Evolutionary conservation across 257 asterid species (phyloP), one percentile per base, ranked within the genome.

Genomic region (Solanum chiquidenum): DNA sequence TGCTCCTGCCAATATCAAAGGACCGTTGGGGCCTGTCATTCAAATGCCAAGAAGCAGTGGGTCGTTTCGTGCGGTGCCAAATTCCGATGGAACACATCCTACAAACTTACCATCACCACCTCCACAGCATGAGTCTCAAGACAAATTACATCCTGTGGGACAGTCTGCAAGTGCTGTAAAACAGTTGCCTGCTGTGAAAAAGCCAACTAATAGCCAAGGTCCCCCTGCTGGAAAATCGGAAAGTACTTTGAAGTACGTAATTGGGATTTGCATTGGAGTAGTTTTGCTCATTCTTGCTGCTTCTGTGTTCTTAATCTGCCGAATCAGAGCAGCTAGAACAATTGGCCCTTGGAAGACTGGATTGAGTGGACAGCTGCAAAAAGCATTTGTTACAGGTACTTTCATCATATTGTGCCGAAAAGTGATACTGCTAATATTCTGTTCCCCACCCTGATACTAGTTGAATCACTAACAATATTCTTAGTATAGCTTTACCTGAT

Each of bases 341-440:
- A 94, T 96, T 9, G 88, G 94, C 49, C 96, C 99, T 58, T 97
- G 99, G 99, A 97, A 92, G 91, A 94, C 94, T 42, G 99, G 98
- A 88, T 89, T 97, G 91, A 97, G 99, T 89, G 98, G 98, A 72
- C 99, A 97, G 93, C 87, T 97, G 94, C 99, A 94, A 89, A 96
- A 96, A 86, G 99, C 99, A 35, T 93, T 97, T 71, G 91, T 96
- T 58, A 94, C 96, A 74, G 99, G 99, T 95, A 91, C 14, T 55
- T 33, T 1, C 3, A 80, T 46, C 66, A 80, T 14, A 80, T 46
- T 80, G 66, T 80, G 68, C n/a, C 14, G 9, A 80, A 46, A 16
- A 27, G 2, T 80, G 27, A 8, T 27, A 46, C 85, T 46, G 40
- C 38, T 27, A 44, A 79, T 14, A 16, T 80, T 79, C 9, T 44